Conservation (phyloP, 257 asterid species). For the Petrea volubilis region DNA sequence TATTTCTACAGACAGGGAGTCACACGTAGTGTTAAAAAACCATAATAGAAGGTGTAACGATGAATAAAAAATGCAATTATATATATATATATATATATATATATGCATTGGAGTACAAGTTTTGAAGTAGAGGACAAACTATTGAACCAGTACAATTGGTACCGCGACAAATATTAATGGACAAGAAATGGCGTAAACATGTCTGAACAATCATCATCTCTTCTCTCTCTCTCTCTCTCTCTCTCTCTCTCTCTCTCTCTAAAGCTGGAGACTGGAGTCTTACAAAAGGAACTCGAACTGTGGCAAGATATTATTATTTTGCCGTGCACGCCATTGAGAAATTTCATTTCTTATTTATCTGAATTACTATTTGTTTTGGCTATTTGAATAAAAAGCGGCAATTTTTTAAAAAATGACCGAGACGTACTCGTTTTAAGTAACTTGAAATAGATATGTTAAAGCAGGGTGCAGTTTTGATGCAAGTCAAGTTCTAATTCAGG, state of each 20-base stretch:
- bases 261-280: constrained; percentile 4
- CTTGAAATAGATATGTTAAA: no score
- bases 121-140: neutral
- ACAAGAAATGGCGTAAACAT: constrained; percentile 1
- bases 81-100: no score
- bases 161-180: neutral
- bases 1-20: neutral
- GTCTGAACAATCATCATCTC: neutral
- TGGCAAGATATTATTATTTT: neutral
- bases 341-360: neutral
- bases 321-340: constrained; percentile 26
- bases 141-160: neutral
- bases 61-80: neutral
- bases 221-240: neutral
- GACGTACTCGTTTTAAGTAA: no score
- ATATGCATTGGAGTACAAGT: neutral
- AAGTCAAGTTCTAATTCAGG: constrained; percentile 10
- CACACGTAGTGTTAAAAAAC: neutral
- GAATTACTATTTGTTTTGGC: no score
- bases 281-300: neutral
- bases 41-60: neutral
- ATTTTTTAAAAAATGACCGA: no score
- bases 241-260: neutral
- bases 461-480: neutral
- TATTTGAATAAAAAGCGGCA: no score